Evolutionary conservation across 208 protist species (phyloP), one percentile per base, ranked within the genome.

Genomic region (Acanthamoeba rhysodes): DNA sequence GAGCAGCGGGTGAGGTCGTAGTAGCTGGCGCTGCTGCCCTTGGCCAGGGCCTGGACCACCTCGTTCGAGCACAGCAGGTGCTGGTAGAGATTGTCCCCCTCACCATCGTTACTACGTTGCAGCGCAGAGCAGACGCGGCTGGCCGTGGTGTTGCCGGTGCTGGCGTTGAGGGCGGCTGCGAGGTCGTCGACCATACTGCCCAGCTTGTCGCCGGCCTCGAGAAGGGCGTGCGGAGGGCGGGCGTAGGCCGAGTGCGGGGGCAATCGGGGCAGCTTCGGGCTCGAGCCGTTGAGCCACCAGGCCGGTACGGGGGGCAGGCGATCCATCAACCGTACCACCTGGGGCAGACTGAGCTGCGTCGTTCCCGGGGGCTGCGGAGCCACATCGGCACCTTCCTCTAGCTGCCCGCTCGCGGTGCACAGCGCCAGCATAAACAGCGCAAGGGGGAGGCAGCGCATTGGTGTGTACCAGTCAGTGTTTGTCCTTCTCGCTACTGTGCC

Each of bases 1-100:
- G 53, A 90, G 84, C 84, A 90, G 50, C 37, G 84, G 16, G 57
- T 29, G 74, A 82, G 45, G 29, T 82, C 74, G 74, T 82, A 82
- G 37, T 55, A 82, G 74, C 64, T 34, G 12, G n/a, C n/a, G 74
- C 64, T 34, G n/a, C n/a, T 34, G 74, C 74, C 37, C 37, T 45
- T 24, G 34, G 20, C 29, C 37, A 82, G 32, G 18, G 37, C 74
- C 74, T 45, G 18, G 0, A 82, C 74, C 8, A 82, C 74, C 20
- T 82, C 74, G 16, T 41, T 37, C 74, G 74, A 82, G 74, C 74
- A 82, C 74, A 82, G 74, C n/a, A 82, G 14, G 74, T 37, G 7
- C 29, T 72, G n/a, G 64, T 72, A 72, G 64, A 34, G 4, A 22
- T 72, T 9, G 64, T 16, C n/a, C 64, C 16, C 16, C 55, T 41